Percentiles rank a stretch among this genome's conserved stretches.
Conservation (phyloP, 192 early-diverging fungal genomes). For the Gamsiella multidivaricata region DNA sequence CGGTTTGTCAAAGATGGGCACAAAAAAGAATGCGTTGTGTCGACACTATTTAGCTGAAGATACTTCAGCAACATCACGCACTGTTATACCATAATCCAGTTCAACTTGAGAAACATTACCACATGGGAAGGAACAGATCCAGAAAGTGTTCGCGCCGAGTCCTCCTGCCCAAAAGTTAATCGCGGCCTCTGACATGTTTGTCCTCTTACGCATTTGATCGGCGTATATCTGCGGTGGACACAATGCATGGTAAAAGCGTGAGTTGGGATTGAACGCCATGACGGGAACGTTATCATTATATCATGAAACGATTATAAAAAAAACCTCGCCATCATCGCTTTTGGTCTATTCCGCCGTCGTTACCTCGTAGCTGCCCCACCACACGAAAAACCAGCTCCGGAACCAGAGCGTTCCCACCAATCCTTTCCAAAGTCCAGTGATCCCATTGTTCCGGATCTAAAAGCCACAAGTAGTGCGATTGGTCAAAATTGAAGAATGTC, state of each 20-base stretch:
- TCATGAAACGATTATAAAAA: background rate
- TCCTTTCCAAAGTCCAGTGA: constrained; percentile 86
- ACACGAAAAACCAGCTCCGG: constrained; percentile 83
- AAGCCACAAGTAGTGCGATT: background rate
- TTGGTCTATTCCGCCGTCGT: too few species aligned
- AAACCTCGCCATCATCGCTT: too few species aligned
- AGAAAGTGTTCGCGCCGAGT: constrained; percentile 90
- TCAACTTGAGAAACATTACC: too few species aligned
- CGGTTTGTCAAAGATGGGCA: background rate
- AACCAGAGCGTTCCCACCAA: constrained; percentile 85
- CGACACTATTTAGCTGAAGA: too few species aligned
- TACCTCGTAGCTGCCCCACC: constrained; percentile 68
- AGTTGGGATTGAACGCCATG: background rate
- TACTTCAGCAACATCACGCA: background rate
- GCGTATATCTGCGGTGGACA: constrained; percentile 66
- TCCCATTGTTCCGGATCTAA: constrained; percentile 79
- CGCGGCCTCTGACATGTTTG: constrained; percentile 66
- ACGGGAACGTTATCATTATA: background rate
- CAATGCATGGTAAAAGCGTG: too few species aligned
- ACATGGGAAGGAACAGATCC: constrained; percentile 83
- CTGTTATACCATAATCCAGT: background rate
- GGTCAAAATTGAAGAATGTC: too few species aligned
- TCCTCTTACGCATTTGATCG: constrained; percentile 56
- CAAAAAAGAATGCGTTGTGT: too few species aligned
- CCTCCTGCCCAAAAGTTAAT: constrained; percentile 84